phyloP scores from a whole-genome alignment of 805 yeast genomes.

The Schwanniomyces polymorphus region DNA sequence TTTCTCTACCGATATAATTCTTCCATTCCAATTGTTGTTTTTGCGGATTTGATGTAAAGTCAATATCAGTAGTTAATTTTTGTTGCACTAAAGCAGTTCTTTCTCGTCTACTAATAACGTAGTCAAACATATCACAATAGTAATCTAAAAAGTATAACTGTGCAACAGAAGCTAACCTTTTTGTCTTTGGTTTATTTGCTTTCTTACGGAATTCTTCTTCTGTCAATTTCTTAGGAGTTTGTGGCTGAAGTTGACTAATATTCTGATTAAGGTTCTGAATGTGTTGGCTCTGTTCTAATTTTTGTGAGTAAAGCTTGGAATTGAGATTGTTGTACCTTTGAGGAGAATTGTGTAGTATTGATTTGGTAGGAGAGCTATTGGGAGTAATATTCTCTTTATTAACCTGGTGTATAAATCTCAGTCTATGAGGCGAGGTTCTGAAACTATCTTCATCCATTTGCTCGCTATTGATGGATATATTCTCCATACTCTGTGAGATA shows the following conservation, averaged over 20 bases:
- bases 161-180: constrained; percentile 84
- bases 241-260: constrained; percentile 34
- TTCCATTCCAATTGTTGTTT: constrained; percentile 58
- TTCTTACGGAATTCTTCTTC: constrained; percentile 52
- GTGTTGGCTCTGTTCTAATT: constrained; percentile 12
- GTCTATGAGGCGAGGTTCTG: constrained; percentile 5
- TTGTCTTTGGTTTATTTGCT: constrained; percentile 73
- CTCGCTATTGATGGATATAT: constrained; percentile 35
- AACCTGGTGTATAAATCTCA: constrained; percentile 11
- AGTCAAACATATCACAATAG: constrained; percentile 94
- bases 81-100: constrained; percentile 71
- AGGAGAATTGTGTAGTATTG: constrained; percentile 34
- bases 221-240: constrained; percentile 15
- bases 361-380: constrained; percentile 32
- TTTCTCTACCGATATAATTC: constrained; percentile 79
- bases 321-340: constrained; percentile 5
- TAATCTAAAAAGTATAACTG: constrained; percentile 93
- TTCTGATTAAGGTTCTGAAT: constrained; percentile 23
- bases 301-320: constrained; percentile 3
- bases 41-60: constrained; percentile 31
- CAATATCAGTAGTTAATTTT: constrained; percentile 53
- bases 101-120: constrained; percentile 82
- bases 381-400: constrained; percentile 42
- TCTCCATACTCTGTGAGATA: constrained; percentile 43
- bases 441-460: constrained; percentile 41